phyloP scores from a whole-genome alignment of 1,139 yeast genomes.

The Zhuliangozyma parablackwelliae region DNA sequence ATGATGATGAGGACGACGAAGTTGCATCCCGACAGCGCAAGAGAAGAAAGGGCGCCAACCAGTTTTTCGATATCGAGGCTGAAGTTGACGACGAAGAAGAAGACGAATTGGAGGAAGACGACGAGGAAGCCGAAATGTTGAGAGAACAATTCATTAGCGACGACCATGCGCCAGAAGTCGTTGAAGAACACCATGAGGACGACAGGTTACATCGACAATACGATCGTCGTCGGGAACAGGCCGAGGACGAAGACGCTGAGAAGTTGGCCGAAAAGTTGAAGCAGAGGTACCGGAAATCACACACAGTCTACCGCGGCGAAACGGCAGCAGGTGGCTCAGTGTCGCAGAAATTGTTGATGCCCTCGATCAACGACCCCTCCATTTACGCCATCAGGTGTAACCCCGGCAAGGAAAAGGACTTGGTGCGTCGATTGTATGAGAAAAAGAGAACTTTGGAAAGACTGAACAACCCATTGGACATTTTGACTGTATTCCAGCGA shows the following conservation, averaged over 20 bases:
- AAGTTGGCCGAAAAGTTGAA: conserved; percentile 87
- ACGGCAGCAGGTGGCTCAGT: conserved; percentile 69
- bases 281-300: conserved; percentile 86
- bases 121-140: conserved; percentile 79
- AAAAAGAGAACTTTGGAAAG: conserved; percentile 70
- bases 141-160: conserved; percentile 81
- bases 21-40: conserved; percentile 46
- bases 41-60: conserved; percentile 72
- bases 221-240: conserved; percentile 84
- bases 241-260: conserved; percentile 94
- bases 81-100: conserved; percentile 99
- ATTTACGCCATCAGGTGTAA: conserved; percentile 95
- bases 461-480: conserved; percentile 59
- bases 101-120: conserved; percentile 85
- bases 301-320: conserved; percentile 84
- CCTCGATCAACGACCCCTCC: conserved; percentile 94
- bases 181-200: conserved; percentile 41
- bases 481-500: conserved; percentile 90
- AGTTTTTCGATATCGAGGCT: conserved; percentile 97
- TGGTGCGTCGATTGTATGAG: conserved; percentile 78
- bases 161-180: conserved; percentile 52
- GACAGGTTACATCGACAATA: conserved; percentile 86
- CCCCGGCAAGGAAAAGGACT: conserved; percentile 88
- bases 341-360: conserved; percentile 88
- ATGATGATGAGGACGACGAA: conserved; percentile 49